Evolutionary conservation across 2,329 filamentous ascomycete species (phyloP), one percentile per base, ranked within the genome.

Genomic region (Purpureocillium takamizusanense): DNA sequence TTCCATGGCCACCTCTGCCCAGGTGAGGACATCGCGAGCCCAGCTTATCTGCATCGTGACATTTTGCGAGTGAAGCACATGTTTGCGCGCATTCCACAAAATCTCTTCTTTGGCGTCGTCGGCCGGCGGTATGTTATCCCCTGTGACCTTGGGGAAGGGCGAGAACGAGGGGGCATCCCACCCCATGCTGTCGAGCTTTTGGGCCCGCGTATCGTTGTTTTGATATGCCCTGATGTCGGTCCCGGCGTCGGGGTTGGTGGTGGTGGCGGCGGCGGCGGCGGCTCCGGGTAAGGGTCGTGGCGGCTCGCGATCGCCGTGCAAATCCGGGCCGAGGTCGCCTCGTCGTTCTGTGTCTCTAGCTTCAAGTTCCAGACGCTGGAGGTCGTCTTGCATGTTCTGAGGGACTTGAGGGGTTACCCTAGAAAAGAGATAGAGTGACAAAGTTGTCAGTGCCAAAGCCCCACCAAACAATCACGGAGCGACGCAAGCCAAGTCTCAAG

Each of bases 371-470:
- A 98, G 78, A 61, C 89, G 82, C 54, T 90, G 85, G 48, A 98
- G 76, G 63, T 86, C 90, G 55, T 94, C 83, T 67, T 95, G 88
- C 78, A 98, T 95, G 65, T 95, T 90, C 64, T 90, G 85, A 50
- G 90, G 87, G 49, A 95, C 88, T 72, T 95, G 88, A 59, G 87
- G 86, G 80, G 90, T 95, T 55, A 94, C 79, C 69, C 87, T 94
- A 62, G 49, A 57, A 46, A 56, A 51, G 52, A 47, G 38, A 33
- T 46, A 15, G 16, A 50, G 35, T 35, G 33, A 48, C 58, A 52
- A 50, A 52, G 35, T 47, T 47, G 60, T 67, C 55, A 63, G 62
- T 56, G 48, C 21, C 37, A 17, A 28, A 48, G 57, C 55, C 56
- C 56, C 56, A 57, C 57, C 42, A 34, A 13, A 13, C 11, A 30